Percentiles rank a stretch among this genome's conserved stretches.
phyloP scores from a whole-genome alignment of 805 yeast genomes.

The Cyberlindnera subsufficiens region DNA sequence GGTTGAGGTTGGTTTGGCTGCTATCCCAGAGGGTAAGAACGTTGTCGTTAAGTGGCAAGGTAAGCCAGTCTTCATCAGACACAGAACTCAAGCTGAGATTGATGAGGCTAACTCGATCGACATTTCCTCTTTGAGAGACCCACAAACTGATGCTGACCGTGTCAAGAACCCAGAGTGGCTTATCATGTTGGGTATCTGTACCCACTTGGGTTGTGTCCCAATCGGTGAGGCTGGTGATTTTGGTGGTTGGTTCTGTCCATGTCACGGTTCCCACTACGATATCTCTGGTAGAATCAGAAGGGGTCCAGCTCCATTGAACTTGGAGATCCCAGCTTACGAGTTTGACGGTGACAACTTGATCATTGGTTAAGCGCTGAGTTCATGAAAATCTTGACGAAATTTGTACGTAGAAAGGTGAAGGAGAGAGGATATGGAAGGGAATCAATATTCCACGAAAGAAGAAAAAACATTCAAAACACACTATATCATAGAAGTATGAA shows the following conservation, averaged over 20 bases:
- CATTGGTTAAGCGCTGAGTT: constrained; percentile 59
- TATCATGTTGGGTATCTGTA: constrained; percentile 98
- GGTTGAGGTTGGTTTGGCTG: constrained; percentile 91
- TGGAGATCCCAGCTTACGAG: constrained; percentile 91
- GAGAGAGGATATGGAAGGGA: neutral
- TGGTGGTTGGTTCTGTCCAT: constrained; percentile 99
- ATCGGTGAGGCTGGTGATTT: constrained; percentile 99
- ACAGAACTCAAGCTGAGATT: constrained; percentile 90
- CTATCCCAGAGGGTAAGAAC: constrained; percentile 96
- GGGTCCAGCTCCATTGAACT: constrained; percentile 99
- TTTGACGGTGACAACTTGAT: constrained; percentile 80
- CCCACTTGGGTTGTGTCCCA: constrained; percentile 99
- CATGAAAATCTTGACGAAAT: neutral
- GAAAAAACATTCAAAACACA: constrained; percentile 4
- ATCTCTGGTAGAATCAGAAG: constrained; percentile 99
- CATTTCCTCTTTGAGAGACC: constrained; percentile 79
- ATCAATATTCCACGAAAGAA: neutral
- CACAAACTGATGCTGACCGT: constrained; percentile 89
- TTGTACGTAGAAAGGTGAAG: neutral
- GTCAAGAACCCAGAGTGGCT: constrained; percentile 97
- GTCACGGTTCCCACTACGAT: constrained; percentile 99
- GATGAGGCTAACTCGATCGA: constrained; percentile 89
- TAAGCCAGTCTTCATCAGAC: constrained; percentile 99
- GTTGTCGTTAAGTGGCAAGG: constrained; percentile 99
- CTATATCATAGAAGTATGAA: constrained; percentile 1